phyloP scores from a whole-genome alignment of 768 basidiomycete genomes.

The Termitomyces titanicus region DNA sequence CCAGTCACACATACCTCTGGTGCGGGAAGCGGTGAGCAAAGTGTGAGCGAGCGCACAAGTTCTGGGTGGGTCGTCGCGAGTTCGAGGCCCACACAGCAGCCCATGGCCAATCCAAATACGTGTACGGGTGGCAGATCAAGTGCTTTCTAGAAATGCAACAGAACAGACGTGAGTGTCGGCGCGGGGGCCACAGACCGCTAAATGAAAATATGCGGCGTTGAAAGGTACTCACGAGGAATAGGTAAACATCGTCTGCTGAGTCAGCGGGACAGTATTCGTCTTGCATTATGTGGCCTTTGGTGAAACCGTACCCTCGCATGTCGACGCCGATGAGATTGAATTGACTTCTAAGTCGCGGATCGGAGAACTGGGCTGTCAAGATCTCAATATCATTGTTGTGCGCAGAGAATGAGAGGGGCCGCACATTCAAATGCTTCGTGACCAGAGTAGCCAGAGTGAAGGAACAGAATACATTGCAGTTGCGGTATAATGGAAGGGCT shows the following conservation, averaged over 20 bases:
- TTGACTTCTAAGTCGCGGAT: conserved; percentile 18
- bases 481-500: conserved; percentile 13
- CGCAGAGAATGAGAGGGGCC: background rate
- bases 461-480: conserved; percentile 18
- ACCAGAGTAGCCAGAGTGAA: conserved; percentile 18
- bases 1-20: conserved; percentile 20
- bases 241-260: conserved; percentile 24
- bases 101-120: conserved; percentile 24
- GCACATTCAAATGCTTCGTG: conserved; percentile 20
- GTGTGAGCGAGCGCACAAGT: conserved; percentile 19
- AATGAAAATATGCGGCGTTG: background rate
- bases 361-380: conserved; percentile 20
- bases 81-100: conserved; percentile 21
- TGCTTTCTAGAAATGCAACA: conserved; percentile 19
- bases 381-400: background rate
- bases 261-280: conserved; percentile 17
- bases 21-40: conserved; percentile 22
- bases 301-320: conserved; percentile 22
- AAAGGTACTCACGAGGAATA: conserved; percentile 21
- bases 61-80: conserved; percentile 20
- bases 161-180: background rate
- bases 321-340: conserved; percentile 29
- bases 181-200: background rate
- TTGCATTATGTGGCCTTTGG: conserved; percentile 16
- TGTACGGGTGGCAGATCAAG: conserved; percentile 23